Conservation (phyloP, 2,329 filamentous ascomycete species). For the Verticillium nonalfalfae region DNA sequence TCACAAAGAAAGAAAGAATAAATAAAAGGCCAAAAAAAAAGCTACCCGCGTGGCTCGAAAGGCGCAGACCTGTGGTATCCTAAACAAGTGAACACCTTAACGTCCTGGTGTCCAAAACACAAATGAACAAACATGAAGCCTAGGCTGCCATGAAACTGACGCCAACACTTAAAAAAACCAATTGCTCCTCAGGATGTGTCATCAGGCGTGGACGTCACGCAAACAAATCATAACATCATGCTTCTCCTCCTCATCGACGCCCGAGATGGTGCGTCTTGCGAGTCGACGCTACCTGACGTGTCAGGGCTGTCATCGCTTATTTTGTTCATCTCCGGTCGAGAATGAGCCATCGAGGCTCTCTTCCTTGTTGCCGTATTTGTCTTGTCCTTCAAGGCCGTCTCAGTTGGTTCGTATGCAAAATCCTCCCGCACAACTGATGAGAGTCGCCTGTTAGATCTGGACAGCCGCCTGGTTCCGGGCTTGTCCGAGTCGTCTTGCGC, state of each 20-base stretch:
- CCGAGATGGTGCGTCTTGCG: constrained; percentile 12
- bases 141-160: background rate
- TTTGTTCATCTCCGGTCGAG: constrained; percentile 17
- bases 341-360: constrained; percentile 33
- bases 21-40: background rate
- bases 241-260: constrained; percentile 42
- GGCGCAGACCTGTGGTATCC: background rate
- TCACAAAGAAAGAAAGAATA: constrained; percentile 2
- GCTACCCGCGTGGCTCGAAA: background rate
- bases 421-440: constrained; percentile 32
- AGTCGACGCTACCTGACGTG: constrained; percentile 2
- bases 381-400: constrained; percentile 18
- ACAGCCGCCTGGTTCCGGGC: constrained; percentile 21
- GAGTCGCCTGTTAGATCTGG: constrained; percentile 27
- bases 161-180: constrained; percentile 4
- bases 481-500: constrained; percentile 19
- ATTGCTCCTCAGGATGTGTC: background rate
- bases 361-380: constrained; percentile 23
- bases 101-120: background rate
- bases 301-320: constrained; percentile 23
- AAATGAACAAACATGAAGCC: background rate
- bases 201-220: background rate
- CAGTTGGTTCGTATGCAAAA: constrained; percentile 17
- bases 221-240: constrained; percentile 49
- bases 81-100: background rate